A percentile compares a stretch with the other conserved stretches of the same genome.
These are phyloP conservation scores for Trichoderma sp. DNA, from an alignment of 2,329 filamentous ascomycete genomes.

Conservation along the genomic window DNA sequence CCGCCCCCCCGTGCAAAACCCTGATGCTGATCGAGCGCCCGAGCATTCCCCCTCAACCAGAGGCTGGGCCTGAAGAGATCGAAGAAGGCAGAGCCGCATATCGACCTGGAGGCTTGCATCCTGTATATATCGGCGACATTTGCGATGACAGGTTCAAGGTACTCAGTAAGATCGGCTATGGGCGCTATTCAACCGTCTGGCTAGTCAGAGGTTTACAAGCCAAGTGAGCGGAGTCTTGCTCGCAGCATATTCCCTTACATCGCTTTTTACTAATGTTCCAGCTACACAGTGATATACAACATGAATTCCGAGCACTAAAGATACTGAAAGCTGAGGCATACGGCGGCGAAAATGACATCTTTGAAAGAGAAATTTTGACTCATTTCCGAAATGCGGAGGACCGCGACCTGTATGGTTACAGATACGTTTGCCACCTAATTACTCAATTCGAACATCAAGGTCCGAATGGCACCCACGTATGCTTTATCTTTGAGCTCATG, in stretches of 20 bases:
- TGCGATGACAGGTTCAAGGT: constrained; percentile 24
- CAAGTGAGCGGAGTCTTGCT: background rate
- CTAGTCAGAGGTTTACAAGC: constrained; percentile 24
- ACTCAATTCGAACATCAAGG: constrained; percentile 6
- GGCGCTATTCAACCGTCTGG: constrained; percentile 30
- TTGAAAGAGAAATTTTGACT: background rate
- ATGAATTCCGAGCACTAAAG: constrained; percentile 2
- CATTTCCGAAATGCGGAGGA: background rate
- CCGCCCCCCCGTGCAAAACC: no score
- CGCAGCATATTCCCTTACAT: background rate
- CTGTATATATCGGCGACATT: constrained; percentile 28
- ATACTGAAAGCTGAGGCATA: background rate
- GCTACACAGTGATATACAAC: background rate
- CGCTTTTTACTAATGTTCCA: background rate
- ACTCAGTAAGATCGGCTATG: constrained; percentile 30
- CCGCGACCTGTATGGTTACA: background rate
- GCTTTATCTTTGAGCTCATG: constrained; percentile 15
- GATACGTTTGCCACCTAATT: background rate
- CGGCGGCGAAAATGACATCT: background rate
- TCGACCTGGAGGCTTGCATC: constrained; percentile 15
- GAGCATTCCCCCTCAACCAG: no score
- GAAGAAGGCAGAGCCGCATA: constrained; percentile 12
- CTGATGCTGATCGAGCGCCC: no score
- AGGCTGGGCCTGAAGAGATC: no score
- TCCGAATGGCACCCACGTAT: background rate